Base-by-base conservation (phyloP, 495 filamentous ascomycete species). In the Cercophora sp. region DNA sequence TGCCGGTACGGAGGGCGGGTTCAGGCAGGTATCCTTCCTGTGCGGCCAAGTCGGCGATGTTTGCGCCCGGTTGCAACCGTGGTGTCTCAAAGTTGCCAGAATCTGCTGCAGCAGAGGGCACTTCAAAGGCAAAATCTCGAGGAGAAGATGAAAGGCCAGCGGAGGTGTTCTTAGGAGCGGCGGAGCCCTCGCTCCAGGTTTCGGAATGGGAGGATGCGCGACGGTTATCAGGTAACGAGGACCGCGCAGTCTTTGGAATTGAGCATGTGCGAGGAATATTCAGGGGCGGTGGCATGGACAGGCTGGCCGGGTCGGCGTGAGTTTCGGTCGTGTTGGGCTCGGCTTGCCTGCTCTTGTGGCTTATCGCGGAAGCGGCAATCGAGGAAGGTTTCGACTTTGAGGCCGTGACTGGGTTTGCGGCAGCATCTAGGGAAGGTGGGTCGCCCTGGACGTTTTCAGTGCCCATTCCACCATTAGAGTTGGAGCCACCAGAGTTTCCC, bases 271-370 rank as follows among this genome's bases (percentile, higher is more conserved):
- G 46, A 1, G 70, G 54, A 58, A 66, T 64, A 15, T 63, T 52
- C 1, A 67, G 47, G 9, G 78, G 74, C 36, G 82, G 76, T 10
- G 81, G 81, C 79, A 84, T 83, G 11, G 79, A 85, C 18, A 84
- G 69, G 58, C 74, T 81, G 40, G 79, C 74, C 56, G 75, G 75
- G 40, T 81, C 80, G 27, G 74, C 68, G 60, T 74, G 74, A 22
- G 67, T 62, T 37, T 66, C 65, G 26, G 66, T 73, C 35, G 73
- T 78, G 37, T 77, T 78, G 20, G 76, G 62, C 49, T 82, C 80
- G 3, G 72, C 74, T 59, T 80, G 73, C 31, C 74, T 67, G 45
- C 77, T 69, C 59, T 84, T 85, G 42, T 74, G 72, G 48, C 52
- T 74, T 25, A 75, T 53, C 5, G 67, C 61, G 27, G 39, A 49